Evolutionary conservation across 1,139 yeast species (phyloP).

Genomic region (Scheffersomyces cryptocercus): DNA sequence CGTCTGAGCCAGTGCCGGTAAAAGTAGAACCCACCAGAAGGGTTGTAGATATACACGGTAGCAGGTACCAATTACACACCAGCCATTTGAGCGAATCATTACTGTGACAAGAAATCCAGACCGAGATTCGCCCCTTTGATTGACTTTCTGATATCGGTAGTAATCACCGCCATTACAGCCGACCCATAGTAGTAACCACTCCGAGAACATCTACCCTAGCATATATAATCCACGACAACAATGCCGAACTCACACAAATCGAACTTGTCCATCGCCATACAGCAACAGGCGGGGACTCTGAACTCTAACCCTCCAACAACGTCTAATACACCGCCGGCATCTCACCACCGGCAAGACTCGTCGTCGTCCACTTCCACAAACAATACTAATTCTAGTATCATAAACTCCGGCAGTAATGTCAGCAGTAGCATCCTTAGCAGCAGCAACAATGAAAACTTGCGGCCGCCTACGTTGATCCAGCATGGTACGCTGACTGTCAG

Average conservation of each 20-base stretch:
- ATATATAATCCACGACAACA: constrained; percentile 2
- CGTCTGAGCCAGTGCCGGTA: no score
- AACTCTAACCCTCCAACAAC: constrained; percentile 10
- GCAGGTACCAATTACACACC: neutral
- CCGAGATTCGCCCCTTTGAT: neutral
- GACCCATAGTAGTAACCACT: no score
- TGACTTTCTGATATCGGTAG: no score
- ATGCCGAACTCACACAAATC: constrained; percentile 44
- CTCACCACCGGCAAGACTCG: neutral
- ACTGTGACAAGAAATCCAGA: neutral
- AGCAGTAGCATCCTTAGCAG: constrained; percentile 5
- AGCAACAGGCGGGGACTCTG: constrained; percentile 39
- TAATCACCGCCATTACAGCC: no score
- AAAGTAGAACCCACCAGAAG: no score
- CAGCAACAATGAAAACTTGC: constrained; percentile 1
- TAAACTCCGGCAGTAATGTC: neutral
- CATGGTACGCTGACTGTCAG: constrained; percentile 16
- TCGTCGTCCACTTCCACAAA: neutral
- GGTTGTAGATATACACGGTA: constrained; percentile 2
- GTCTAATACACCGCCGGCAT: neutral
- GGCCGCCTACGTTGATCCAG: constrained; percentile 10
- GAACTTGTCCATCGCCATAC: constrained; percentile 47
- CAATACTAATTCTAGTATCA: neutral
- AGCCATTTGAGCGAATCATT: neutral
- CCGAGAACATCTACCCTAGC: no score